Base-by-base conservation (phyloP, 192 early-diverging fungal genomes). In the Coemansia interrupta region DNA sequence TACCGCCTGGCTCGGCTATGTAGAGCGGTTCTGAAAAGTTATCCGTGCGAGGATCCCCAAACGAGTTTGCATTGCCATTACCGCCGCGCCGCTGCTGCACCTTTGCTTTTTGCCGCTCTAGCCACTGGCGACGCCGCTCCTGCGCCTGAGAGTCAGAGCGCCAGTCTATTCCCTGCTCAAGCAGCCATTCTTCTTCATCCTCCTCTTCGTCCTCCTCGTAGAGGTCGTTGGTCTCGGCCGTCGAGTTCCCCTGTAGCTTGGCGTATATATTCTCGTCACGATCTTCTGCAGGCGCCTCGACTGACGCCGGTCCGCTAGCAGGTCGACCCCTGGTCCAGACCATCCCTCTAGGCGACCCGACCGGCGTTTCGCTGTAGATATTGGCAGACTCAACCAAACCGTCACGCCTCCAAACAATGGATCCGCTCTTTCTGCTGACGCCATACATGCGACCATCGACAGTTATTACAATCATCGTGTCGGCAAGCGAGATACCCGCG, bases 131-230 rank as follows among this genome's bases (percentile, higher is more conserved):
- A 11, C 69, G 69, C 47, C 45, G 66, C 59, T 60, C 62, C 15
- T 65, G 66, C 17, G 68, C 52, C 46, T 73, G 66, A 4, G 74
- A 58, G 18, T 72, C 64, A 2, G 74, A 78, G 22, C 69, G 60
- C 74, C 74, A 78, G 57, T 78, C 74, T 11, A 78, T 78, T 2
- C 74, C 74, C 42, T 78, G 74, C 38, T 78, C 74, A 44, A 78
- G 60, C 15, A 78, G 64, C 74, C 74, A 78, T 51, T 78, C 74
- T 24, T 78, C 74, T 43, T 76, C 73, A 14, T 56, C 61, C 5
- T 43, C 42, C 0, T 75, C 72, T 4, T 36, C 32, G 18, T 32
- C 32, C 15, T 49, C 43, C 14, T 18, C 46, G 4, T 49, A 23
- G 12, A 1, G 32, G 22, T 44, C 22, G 13, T 18, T 23, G 20